Base-by-base conservation (phyloP, 768 basidiomycete species). In the Suillus fuscotomentosus region DNA sequence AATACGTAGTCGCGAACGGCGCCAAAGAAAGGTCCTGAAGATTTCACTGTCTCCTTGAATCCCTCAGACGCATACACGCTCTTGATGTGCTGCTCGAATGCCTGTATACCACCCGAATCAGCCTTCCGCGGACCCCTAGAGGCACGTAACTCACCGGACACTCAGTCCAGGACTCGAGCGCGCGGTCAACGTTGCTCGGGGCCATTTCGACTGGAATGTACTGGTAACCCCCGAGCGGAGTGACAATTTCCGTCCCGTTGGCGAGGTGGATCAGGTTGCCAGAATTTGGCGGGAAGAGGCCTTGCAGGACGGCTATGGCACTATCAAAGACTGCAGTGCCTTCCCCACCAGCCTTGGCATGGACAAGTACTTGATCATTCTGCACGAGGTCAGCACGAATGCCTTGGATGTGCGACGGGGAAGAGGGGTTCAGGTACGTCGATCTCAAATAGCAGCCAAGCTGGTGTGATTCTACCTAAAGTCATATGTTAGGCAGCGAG, bases 161-260 rank as follows among this genome's bases (percentile, higher is more conserved):
- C 65, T 82, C 78, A 8, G 83, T 84, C 91, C 90, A 94, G 61
- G 88, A 88, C 78, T 94, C 91, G 67, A 94, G 78, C 62, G 90
- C 90, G 69, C 88, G 86, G 73, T 92, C 90, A 66, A 90, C 89
- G 63, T 68, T 66, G 56, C 70, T 69, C 1, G 70, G 56, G 17
- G 64, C 50, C 73, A 76, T 73, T 73, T 92, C 91, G 59, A 95
- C 89, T 38, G 92, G 91, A 62, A 95, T 85, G 68, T 95, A 95
- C 77, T 94, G 92, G 77, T 94, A 95, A 1, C 91, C 91, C 9
- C 87, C 86, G 34, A 95, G 83, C n/a, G 93, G 92, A 8, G 90
- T 84, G 31, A 85, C 80, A 64, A 95, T 76, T 31, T 79, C 84
- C 24, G 88, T 86, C 69, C 88, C 90, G 70, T 95, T 92, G 9